These are phyloP conservation scores for Verbena officinalis DNA, from an alignment of 257 asterid species.

Conservation along the genomic window DNA sequence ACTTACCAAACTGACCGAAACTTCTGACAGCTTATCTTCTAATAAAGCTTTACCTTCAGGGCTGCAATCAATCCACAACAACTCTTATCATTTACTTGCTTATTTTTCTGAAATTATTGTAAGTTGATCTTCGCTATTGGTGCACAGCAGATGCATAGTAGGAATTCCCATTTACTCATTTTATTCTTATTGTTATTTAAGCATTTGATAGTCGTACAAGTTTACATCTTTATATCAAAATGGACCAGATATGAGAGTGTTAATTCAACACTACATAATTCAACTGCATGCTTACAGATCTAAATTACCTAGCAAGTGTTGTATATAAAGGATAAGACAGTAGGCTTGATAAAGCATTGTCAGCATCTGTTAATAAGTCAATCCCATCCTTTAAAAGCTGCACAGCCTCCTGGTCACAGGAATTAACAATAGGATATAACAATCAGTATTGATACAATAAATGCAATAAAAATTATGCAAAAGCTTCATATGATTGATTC, in stretches of 20 bases:
- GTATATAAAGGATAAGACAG: conserved; percentile 76
- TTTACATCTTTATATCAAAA: no score
- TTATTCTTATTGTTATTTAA: no score
- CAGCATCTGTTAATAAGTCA: conserved; percentile 85
- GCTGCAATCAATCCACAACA: conserved; percentile 48
- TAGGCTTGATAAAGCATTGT: conserved; percentile 60
- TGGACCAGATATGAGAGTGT: no score
- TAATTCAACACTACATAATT: conserved; percentile 2
- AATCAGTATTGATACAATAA: conserved; percentile 1
- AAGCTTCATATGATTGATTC: conserved; percentile 12
- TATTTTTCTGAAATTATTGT: no score
- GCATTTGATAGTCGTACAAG: no score
- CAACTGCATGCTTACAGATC: conserved; percentile 18
- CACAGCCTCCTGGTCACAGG: conserved; percentile 72
- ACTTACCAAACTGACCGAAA: conserved; percentile 69
- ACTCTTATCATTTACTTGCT: no score
- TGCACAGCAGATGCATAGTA: no score
- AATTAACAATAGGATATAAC: conserved; percentile 22
- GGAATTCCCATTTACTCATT: no score
- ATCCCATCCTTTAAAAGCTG: conserved; percentile 86
- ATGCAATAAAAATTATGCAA: conserved; percentile 12
- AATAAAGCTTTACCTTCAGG: conserved; percentile 64
- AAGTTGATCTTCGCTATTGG: no score
- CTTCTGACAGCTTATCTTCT: conserved; percentile 77
- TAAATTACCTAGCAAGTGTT: conserved; percentile 69